Evolutionary conservation across 176 grass and related monocot species (phyloP), one percentile per base, ranked within the genome.

Genomic region (Zoysia pacifica): DNA sequence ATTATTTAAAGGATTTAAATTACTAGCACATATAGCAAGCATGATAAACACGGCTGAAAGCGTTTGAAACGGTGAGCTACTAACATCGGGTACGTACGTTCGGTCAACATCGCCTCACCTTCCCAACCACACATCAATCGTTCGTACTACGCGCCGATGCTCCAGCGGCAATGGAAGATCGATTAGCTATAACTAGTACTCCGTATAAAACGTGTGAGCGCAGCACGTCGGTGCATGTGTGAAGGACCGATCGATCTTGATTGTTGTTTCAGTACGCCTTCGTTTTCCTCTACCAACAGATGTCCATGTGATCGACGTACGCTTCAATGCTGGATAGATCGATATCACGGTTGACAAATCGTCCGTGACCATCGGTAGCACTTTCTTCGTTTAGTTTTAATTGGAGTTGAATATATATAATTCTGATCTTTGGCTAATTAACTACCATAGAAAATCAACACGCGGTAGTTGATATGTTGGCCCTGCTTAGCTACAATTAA

Each of bases 91-190:
- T 55, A 14, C 14, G 15, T 55, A 16, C 14, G 52, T 74, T 88
- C 67, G 62, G 69, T 88, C 80, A 79, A 62, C 86, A 73, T 88
- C 75, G 52, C 39, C 62, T 54, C 75, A 54, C 81, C 81, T 83
- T 88, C 86, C 69, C 81, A 79, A 88, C 85, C 67, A 73, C 74
- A 82, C 10, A 47, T n/a, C 28, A 5, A 11, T 47, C 28, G 28
- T 0, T 28, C 28, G 28, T 28, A 28, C 28, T 28, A 28, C 28
- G 28, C 28, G 46, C 44, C 69, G 28, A 50, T 9, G 73, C 72
- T 78, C 73, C 76, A 86, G 43, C 53, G 37, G 13, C 69, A 59
- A 47, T 51, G 52, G 36, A 50, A 53, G 28, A 28, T 28, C 28
- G 28, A 28, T 28, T 28, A 28, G 28, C 28, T 28, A 28, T 28